Base-by-base conservation (phyloP, 176 grass and related monocot species). In the Carex kokanica region DNA sequence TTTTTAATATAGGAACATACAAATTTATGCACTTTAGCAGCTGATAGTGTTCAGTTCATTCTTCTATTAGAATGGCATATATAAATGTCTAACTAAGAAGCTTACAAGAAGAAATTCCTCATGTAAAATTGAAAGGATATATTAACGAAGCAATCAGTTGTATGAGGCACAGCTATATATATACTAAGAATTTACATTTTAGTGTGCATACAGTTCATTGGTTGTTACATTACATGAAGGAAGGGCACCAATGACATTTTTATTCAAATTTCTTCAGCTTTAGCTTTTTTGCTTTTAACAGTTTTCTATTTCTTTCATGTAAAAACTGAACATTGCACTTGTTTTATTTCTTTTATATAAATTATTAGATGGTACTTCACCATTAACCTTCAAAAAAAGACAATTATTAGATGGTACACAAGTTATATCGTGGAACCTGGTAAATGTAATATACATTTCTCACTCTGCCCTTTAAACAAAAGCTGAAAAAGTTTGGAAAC, bases 111-210 rank as follows among this genome's bases (percentile, higher is more conserved):
- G 49, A 77, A 27, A 55, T 15, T 10, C 24, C 21, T 74, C 68
- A 10, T 84, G 86, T 17, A 75, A 79, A 24, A 81, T 29, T 67
- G 55, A 75, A 64, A 95, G 95, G 95, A 98, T 98, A 98, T 98
- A 98, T 98, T 98, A 92, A 85, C 88, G 90, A 78, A 98, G 89
- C 86, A 90, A 84, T 98, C 89, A 82, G 91, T 93, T 84, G 95
- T 93, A 90, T 98, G 89, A 43, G 95, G 90, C 74, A 94, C 88
- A 17, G 95, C 90, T 24, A 70, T 56, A 47, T 18, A 71, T 45
- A 77, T 75, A 53, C 49, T 55, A 55, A 75, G 49, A 25, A 54
- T 75, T 51, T 75, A 72, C 34, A 75, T 29, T 75, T 54, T 54
- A 23, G 71, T 27, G 72, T 23, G n/a, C 53, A 53, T 52, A 27